Base-by-base conservation (phyloP, 2,329 filamentous ascomycete genomes). In the Plectosphaerella plurivora region DNA sequence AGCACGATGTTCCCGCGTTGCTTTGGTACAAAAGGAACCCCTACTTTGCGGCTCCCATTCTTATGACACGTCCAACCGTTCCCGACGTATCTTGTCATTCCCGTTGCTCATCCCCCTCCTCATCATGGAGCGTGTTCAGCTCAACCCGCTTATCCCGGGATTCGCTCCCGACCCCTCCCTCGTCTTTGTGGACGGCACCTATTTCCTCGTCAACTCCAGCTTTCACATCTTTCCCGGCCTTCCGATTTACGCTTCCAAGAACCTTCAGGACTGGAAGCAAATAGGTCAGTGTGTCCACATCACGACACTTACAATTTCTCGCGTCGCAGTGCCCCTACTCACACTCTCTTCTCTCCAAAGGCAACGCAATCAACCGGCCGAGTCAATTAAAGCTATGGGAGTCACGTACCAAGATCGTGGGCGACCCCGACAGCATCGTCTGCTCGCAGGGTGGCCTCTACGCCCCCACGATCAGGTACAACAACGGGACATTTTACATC, bases 191-290 rank as follows among this genome's bases (percentile, higher is more conserved):
- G 57, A 63, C 16, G 61, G 57, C 10, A 61, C 55, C 3, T 68
- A 61, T 57, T 66, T 62, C 52, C 58, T 65, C 44, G 75, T 83
- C 57, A 80, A 79, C 60, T 79, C 82, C 3, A 77, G 78, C n/a
- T 82, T 83, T 58, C 83, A 83, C 60, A 73, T 82, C 4, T 84
- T 84, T 58, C 72, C 82, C 0, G 80, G 82, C n/a, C 66, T 73
- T 1, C 75, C 78, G 47, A 65, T 65, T 12, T 65, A 66, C 48
- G 60, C 61, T n/a, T 70, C 67, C 6, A 63, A 61, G 33, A 62
- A 70, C 51, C 56, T 71, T 1, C 42, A 59, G 15, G 57, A 58
- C 28, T 68, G 66, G 65, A 59, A 61, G 37, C 61, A 64, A 39
- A 63, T 68, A 18, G 58, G 60, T 47, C 39, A 12, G 44, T 20